Evolutionary conservation across 805 yeast species (phyloP).

Genomic region (Zygosaccharomyces pseudorouxii): DNA sequence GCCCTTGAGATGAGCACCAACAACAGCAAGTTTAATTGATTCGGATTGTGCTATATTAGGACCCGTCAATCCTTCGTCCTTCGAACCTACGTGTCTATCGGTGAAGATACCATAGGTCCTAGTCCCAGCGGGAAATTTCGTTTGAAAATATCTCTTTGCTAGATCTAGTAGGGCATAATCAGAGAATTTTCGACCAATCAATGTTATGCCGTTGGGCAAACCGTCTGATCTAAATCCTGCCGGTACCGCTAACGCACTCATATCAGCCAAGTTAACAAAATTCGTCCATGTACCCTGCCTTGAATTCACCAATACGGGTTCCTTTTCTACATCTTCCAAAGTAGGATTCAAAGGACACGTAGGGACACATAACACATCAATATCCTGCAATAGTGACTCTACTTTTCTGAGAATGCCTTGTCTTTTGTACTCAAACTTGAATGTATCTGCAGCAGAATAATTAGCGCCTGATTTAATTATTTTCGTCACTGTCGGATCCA

Average conservation of each 20-base stretch:
- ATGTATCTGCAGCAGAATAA: conserved; percentile 77
- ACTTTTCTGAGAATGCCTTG: conserved; percentile 70
- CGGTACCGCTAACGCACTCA: conserved; percentile 89
- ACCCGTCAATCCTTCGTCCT: conserved; percentile 20
- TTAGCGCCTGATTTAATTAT: conserved; percentile 77
- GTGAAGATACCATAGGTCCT: conserved; percentile 51
- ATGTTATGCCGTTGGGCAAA: conserved; percentile 84
- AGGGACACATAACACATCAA: conserved; percentile 83
- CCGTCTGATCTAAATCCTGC: conserved; percentile 86
- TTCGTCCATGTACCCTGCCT: conserved; percentile 98
- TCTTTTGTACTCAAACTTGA: conserved; percentile 81
- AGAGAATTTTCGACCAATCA: conserved; percentile 74
- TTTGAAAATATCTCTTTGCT: conserved; percentile 64
- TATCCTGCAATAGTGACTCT: conserved; percentile 45
- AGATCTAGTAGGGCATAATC: conserved; percentile 86
- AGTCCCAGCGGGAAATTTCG: conserved; percentile 39
- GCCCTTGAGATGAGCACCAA: conserved; percentile 91
- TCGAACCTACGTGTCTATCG: conserved; percentile 9
- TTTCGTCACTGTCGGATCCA: conserved; percentile 78
- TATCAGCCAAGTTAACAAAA: conserved; percentile 89
- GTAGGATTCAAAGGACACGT: conserved; percentile 93
- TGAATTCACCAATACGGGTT: conserved; percentile 81
- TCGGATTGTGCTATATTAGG: conserved; percentile 32
- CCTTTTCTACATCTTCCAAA: conserved; percentile 61
- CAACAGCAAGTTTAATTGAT: conserved; percentile 77